These are phyloP conservation scores for Myrica gale DNA, from an alignment of 306 rosid species.

Conservation along the genomic window DNA sequence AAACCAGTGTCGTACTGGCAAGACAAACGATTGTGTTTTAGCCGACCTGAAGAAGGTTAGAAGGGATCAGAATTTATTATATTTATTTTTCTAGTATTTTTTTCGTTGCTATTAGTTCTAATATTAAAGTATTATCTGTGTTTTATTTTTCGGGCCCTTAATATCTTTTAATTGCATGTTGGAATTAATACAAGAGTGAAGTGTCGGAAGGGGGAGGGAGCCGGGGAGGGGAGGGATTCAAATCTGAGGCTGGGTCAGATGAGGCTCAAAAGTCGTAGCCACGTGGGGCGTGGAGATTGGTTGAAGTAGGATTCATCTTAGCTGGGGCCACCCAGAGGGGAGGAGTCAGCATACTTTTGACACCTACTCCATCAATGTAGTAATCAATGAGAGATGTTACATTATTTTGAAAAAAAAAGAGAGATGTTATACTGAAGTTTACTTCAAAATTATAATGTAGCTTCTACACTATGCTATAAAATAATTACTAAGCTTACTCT, in stretches of 20 bases:
- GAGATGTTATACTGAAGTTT: no score
- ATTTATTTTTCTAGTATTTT: no score
- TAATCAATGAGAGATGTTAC: no score
- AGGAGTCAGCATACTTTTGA: neutral
- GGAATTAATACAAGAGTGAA: constrained; percentile 13
- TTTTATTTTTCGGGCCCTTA: neutral
- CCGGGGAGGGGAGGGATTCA: constrained; percentile 7
- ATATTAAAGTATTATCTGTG: neutral
- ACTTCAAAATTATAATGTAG: no score
- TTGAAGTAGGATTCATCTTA: constrained; percentile 2
- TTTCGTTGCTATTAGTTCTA: neutral
- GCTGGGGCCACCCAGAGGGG: neutral
- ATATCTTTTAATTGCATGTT: neutral
- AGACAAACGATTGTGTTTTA: neutral
- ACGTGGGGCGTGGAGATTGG: constrained; percentile 19
- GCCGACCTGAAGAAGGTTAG: no score
- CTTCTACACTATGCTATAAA: no score
- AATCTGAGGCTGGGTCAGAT: neutral
- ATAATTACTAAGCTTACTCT: no score
- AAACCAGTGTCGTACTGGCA: neutral
- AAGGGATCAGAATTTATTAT: no score
- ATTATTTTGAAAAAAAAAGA: no score
- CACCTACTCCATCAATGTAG: no score
- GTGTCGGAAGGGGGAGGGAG: constrained; percentile 7
- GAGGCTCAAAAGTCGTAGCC: neutral